Conservation (phyloP, 306 rosid species). For the Glycine latifolia region DNA sequence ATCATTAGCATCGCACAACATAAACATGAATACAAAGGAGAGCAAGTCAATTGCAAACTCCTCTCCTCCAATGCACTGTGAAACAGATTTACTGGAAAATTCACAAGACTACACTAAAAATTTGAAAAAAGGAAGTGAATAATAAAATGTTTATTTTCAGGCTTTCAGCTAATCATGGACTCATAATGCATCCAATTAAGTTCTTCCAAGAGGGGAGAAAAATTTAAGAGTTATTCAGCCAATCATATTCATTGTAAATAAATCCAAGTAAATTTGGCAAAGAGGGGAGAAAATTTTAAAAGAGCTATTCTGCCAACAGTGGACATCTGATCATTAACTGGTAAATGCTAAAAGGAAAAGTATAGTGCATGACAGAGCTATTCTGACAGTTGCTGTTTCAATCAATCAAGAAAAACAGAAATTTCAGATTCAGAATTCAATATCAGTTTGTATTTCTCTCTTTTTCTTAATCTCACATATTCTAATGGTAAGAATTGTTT, state of each 20-base stretch:
- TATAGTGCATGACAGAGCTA: neutral
- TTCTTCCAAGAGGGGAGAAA: neutral
- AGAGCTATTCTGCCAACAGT: neutral
- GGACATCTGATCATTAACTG: neutral
- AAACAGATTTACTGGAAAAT: no score
- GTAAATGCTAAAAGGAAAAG: no score
- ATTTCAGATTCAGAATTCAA: neutral
- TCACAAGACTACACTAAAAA: no score
- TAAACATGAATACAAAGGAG: no score
- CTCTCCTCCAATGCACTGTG: no score
- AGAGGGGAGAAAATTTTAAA: neutral
- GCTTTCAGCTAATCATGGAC: no score
- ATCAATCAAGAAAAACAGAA: neutral
- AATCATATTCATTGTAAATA: no score
- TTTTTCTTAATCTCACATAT: neutral
- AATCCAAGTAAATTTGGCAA: neutral
- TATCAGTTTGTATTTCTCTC: neutral
- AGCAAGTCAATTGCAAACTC: no score
- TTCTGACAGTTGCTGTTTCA: neutral
- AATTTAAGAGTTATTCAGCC: no score
- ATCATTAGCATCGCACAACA: no score
- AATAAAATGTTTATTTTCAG: no score
- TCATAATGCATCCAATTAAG: neutral
- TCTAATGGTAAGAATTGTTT: neutral
- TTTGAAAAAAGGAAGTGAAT: no score